These are phyloP conservation scores for Starmerella potacharoeniae DNA, from an alignment of 805 yeast species.

Conservation along the genomic window DNA sequence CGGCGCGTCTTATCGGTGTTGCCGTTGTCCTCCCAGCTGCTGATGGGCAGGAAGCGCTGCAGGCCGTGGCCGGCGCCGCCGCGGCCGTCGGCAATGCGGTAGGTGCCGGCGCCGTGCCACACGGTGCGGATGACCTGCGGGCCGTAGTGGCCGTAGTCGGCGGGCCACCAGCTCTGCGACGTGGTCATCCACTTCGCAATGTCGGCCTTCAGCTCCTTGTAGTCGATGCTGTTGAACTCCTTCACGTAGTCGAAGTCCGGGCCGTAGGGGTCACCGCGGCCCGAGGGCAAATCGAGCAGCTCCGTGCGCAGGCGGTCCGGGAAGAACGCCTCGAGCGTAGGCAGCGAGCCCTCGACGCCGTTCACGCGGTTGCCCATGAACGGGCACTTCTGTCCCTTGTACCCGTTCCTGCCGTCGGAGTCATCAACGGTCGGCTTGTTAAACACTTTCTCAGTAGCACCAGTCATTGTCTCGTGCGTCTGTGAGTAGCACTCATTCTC, in stretches of 20 bases:
- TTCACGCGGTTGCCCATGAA: conserved; percentile 8
- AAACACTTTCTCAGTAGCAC: background rate
- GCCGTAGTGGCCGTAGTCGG: conserved; percentile 20
- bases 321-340: conserved; percentile 13
- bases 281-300: conserved; percentile 14
- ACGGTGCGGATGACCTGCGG: conserved; percentile 18
- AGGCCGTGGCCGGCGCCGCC: conserved; percentile 18
- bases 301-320: conserved; percentile 17
- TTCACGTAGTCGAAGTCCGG: conserved; percentile 11
- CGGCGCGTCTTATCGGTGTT: conserved; percentile 20
- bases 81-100: conserved; percentile 21
- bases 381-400: background rate
- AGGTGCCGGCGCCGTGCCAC: conserved; percentile 20
- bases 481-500: no score
- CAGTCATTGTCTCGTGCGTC: background rate
- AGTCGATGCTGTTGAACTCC: conserved; percentile 12
- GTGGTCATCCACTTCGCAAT: conserved; percentile 10
- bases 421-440: background rate
- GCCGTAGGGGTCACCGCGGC: conserved; percentile 10
- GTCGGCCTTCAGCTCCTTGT: conserved; percentile 14
- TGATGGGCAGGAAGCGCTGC: conserved; percentile 18
- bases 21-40: conserved; percentile 18
- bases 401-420: background rate
- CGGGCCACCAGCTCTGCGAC: conserved; percentile 21
- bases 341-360: conserved; percentile 16